Conservation (phyloP, 352 stramenopile species). For the Phytophthora nicotianae region DNA sequence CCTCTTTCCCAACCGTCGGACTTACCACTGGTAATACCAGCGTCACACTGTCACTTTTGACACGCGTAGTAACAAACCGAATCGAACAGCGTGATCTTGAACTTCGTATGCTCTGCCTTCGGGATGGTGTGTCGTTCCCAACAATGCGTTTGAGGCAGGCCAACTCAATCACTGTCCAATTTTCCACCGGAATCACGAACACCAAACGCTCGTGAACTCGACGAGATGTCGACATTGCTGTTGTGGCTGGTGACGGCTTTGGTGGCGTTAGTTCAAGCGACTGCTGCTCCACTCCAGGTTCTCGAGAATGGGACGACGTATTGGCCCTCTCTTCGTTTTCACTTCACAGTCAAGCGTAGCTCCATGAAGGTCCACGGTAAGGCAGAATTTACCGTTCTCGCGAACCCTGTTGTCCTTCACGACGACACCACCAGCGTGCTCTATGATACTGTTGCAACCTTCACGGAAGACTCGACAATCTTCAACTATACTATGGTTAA, state of each 20-base stretch:
- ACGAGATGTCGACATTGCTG: not conserved
- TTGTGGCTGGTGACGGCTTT: not conserved
- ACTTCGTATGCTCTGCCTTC: not conserved
- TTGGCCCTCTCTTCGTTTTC: constrained; percentile 31
- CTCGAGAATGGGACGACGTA: constrained; percentile 6
- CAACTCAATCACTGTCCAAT: not conserved
- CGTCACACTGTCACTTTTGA: too few relatives aligned
- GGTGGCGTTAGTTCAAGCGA: not conserved
- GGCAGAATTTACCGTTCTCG: constrained; percentile 25
- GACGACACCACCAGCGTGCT: constrained; percentile 18
- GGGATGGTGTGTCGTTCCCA: not conserved
- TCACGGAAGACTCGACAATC: constrained; percentile 11
- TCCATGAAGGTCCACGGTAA: constrained; percentile 33
- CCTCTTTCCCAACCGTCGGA: too few relatives aligned
- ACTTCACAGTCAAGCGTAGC: constrained; percentile 38
- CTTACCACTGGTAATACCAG: too few relatives aligned
- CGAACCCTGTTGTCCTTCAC: constrained; percentile 20
- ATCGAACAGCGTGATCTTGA: not conserved
- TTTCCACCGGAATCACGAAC: not conserved
- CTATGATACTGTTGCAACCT: constrained; percentile 27
- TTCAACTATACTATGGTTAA: constrained; percentile 36
- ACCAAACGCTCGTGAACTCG: not conserved
- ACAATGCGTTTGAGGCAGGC: too few relatives aligned
- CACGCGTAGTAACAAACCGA: too few relatives aligned
- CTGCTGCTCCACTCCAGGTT: not conserved